These are phyloP conservation scores for Millerago galiae DNA, from an alignment of 805 yeast species.

Conservation along the genomic window DNA sequence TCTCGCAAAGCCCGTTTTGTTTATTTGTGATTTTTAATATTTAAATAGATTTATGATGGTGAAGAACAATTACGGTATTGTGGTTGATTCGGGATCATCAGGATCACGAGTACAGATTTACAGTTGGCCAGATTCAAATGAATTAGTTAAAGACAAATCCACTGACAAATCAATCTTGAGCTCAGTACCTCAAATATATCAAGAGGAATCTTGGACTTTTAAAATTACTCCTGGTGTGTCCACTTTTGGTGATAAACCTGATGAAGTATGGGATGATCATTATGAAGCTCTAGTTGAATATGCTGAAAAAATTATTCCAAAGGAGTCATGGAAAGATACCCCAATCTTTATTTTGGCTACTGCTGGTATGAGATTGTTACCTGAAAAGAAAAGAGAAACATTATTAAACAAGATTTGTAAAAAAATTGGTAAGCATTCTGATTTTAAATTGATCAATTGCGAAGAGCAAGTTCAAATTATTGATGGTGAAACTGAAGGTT, in stretches of 20 bases:
- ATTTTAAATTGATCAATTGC: constrained; percentile 53
- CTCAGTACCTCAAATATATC: constrained; percentile 64
- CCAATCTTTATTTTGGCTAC: constrained; percentile 92
- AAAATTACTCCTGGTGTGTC: constrained; percentile 87
- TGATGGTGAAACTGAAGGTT: constrained; percentile 91
- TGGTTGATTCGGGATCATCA: constrained; percentile 92
- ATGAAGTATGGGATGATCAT: constrained; percentile 65
- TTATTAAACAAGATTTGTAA: constrained; percentile 59
- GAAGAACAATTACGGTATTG: constrained; percentile 62
- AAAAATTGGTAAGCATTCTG: constrained; percentile 44
- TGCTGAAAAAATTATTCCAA: constrained; percentile 70
- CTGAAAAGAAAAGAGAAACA: constrained; percentile 41
- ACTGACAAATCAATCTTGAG: constrained; percentile 30
- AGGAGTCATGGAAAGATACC: constrained; percentile 50
- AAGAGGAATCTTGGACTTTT: constrained; percentile 59
- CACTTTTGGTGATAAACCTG: constrained; percentile 46
- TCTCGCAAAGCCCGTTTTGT: too few species aligned
- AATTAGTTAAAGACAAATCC: constrained; percentile 25
- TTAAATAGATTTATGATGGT: too few species aligned
- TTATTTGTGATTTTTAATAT: too few species aligned
- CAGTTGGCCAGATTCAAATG: constrained; percentile 59
- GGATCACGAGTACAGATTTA: constrained; percentile 87
- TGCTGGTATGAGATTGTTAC: constrained; percentile 89
- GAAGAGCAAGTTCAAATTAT: constrained; percentile 71
- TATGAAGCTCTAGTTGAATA: constrained; percentile 55